Base-by-base conservation (phyloP, 2,329 filamentous ascomycete species). In the Fusarium sp. region DNA sequence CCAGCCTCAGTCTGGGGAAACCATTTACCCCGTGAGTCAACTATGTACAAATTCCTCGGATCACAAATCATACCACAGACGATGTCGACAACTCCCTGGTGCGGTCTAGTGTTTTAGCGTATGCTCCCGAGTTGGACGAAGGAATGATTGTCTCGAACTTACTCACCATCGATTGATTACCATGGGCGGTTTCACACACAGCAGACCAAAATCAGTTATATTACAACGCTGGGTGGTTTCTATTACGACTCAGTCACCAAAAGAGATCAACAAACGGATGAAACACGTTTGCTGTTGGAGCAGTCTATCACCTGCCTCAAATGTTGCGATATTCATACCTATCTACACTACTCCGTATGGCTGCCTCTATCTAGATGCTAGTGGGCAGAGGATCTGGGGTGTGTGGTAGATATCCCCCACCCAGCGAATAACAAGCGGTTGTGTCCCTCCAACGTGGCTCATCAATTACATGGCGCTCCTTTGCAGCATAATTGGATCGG, bases 1-100 rank as follows among this genome's bases (percentile, higher is more conserved):
- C 47, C 46, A 63, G 47, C 57, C 55, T 68, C 63, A 65, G 57
- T 74, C 69, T 72, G 72, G 70, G 72, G 72, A 70, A 66, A 46
- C 46, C 65, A n/a, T 43, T 59, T 46, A 48, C 60, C 34, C 55
- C 30, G 48, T 63, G 68, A 62, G 55, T 60, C 34, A 46, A 50
- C n/a, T 49, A 48, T 51, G 34, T 7, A 37, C 34, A 53, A 62
- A 63, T 67, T 72, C 57, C 55, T 68, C 51, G 18, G 55, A 51
- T 65, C 55, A 55, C 56, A 62, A 57, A 60, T 67, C 63, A 67
- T 63, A 62, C 58, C 56, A 59, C 37, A 63, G 50, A 51, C 50
- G 47, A 67, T 69, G 27, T 60, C 47, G 49, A 55, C 37, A 57
- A 46, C 59, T 58, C 46, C 57, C 56, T 59, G 60, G 51, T 50